Evolutionary conservation across 2,329 filamentous ascomycete genomes (phyloP).

Genomic region (Claviceps lovelessii): DNA sequence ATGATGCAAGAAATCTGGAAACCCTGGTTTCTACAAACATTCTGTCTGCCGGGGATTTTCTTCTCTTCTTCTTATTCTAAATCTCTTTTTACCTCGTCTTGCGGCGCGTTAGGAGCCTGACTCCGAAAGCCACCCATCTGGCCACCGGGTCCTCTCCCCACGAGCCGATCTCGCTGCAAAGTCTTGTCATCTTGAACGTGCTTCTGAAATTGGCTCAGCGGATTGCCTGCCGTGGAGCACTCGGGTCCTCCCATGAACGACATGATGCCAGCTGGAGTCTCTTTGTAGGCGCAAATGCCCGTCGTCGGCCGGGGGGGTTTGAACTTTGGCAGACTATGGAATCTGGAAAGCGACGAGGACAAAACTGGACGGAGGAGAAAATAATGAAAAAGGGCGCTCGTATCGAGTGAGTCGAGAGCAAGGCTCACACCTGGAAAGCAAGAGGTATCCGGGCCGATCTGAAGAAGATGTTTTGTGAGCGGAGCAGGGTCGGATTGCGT

Average conservation of each 20-base stretch:
- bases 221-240: slow-evolving; percentile 92
- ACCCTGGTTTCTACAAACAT: too few species aligned
- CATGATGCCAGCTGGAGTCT: slow-evolving; percentile 39
- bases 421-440: too few species aligned
- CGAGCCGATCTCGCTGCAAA: slow-evolving; percentile 77
- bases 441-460: too few species aligned
- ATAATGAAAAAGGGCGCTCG: too few species aligned
- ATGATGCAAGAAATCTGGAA: too few species aligned
- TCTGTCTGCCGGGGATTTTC: too few species aligned
- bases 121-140: slow-evolving; percentile 67
- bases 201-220: slow-evolving; percentile 93
- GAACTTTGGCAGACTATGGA: too few species aligned
- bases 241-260: slow-evolving; percentile 92
- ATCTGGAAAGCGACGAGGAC: neutral
- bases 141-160: slow-evolving; percentile 56
- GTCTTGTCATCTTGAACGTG: slow-evolving; percentile 94
- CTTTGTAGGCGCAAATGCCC: neutral
- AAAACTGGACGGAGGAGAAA: slow-evolving; percentile 8
- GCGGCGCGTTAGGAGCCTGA: slow-evolving; percentile 50
- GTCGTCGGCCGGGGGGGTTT: too few species aligned
- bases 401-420: too few species aligned
- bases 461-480: too few species aligned
- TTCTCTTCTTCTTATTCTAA: too few species aligned
- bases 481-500: neutral
- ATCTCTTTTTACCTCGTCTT: slow-evolving; percentile 47